phyloP scores from a whole-genome alignment of 73 alveolate species.

The Paramecium pentaurelia region DNA sequence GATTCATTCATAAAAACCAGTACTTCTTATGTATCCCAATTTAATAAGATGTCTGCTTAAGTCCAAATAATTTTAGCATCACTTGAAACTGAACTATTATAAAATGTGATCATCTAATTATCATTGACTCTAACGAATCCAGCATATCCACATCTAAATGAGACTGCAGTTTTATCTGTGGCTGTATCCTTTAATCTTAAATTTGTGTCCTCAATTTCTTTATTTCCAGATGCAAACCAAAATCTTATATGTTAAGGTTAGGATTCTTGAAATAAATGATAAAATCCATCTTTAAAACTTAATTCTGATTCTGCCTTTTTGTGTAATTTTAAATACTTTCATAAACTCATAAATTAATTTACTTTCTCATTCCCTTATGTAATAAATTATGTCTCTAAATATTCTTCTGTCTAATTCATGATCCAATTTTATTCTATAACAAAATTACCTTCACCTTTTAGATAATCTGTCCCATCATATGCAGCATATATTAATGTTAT shows the following conservation, averaged over 20 bases:
- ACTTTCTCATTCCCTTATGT: background rate
- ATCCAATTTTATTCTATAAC: slow-evolving; percentile 1
- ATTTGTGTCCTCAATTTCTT: slow-evolving; percentile 52
- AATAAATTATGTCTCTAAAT: background rate
- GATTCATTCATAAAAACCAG: slow-evolving; percentile 35
- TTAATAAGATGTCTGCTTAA: slow-evolving; percentile 44
- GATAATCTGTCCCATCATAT: slow-evolving; percentile 44
- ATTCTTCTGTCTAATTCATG: slow-evolving; percentile 4
- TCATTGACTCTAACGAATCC: slow-evolving; percentile 60
- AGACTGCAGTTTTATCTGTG: slow-evolving; percentile 48
- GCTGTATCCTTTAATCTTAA: slow-evolving; percentile 48
- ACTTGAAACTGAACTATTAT: slow-evolving; percentile 39
- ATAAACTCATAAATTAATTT: background rate
- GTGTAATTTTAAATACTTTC: background rate
- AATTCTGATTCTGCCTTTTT: background rate
- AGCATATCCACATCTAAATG: slow-evolving; percentile 62
- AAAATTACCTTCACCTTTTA: slow-evolving; percentile 46
- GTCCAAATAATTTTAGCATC: background rate
- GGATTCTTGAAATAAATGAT: background rate
- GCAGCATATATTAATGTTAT: background rate
- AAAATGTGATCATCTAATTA: slow-evolving; percentile 59
- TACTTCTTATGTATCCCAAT: slow-evolving; percentile 41
- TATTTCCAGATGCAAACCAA: slow-evolving; percentile 46
- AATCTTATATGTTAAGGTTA: slow-evolving; percentile 47
- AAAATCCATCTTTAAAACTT: slow-evolving; percentile 24